phyloP scores from a whole-genome alignment of 106 monocot species.

The Dioscorea zingiberensis region DNA sequence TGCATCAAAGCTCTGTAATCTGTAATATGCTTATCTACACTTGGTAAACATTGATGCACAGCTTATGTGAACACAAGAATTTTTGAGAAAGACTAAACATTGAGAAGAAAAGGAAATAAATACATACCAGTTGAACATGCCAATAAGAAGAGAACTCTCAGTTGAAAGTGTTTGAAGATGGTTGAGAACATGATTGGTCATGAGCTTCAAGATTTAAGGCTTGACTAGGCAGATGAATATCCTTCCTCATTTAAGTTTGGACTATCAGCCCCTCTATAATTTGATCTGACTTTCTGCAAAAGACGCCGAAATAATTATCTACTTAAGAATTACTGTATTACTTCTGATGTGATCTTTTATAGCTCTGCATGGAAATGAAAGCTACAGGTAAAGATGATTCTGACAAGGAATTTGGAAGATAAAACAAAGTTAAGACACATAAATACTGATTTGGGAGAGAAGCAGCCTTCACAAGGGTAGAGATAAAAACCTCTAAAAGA shows the following conservation, averaged over 20 bases:
- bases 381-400: too few species aligned
- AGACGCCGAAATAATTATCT: neutral
- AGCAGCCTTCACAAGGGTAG: too few species aligned
- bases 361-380: too few species aligned
- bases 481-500: constrained; percentile 53
- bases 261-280: constrained; percentile 9
- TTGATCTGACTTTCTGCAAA: constrained; percentile 32
- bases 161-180: too few species aligned
- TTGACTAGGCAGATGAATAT: constrained; percentile 3
- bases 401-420: neutral
- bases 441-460: neutral
- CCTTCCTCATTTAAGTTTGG: constrained; percentile 6
- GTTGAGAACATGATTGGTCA: too few species aligned
- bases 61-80: too few species aligned
- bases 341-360: neutral
- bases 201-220: too few species aligned
- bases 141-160: too few species aligned
- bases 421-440: neutral
- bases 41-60: too few species aligned
- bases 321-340: neutral
- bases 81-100: too few species aligned
- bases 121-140: neutral
- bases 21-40: too few species aligned
- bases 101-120: neutral
- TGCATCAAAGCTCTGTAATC: too few species aligned